Evolutionary conservation across 805 yeast species (phyloP), one percentile per base, ranked within the genome.

Genomic region (Candida succiphila): DNA sequence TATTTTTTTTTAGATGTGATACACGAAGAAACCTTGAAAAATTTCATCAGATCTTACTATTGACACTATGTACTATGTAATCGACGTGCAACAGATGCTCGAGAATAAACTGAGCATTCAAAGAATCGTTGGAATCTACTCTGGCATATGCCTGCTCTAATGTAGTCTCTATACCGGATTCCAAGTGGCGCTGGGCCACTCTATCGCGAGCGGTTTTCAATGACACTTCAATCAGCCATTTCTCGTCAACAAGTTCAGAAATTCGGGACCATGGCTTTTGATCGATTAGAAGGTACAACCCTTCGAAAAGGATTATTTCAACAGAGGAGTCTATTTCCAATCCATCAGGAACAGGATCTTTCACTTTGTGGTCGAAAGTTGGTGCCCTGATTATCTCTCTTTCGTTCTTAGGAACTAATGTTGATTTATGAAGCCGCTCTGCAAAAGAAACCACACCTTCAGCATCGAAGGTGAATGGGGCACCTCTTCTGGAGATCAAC

Each of bases 401-500:
- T 5, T 30, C 27, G 13, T 26, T 33, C 10, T 10, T 14, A 3
- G 39, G 23, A 5, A 4, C 22, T 10, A 10, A 4, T 17, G 27
- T 22, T 17, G 28, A 17, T 4, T 31, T 26, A n/a, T 33, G 25
- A 29, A 36, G 25, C 25, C 19, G 27, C 29, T 25, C 29, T 7
- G 48, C 45, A 42, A 54, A 41, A 2, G 39, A 44, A 17, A 61
- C 41, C 32, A 63, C 54, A 13, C 26, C 27, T 18, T 27, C 27
- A 5, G 58, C 52, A 36, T 67, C 54, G 40, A 67, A 66, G 4
- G 72, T 67, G 39, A 60, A 63, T n/a, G 70, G 70, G 2, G 72
- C 69, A 2, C 72, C 72, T 21, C 72, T 48, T 30, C 69, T 42
- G n/a, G 45, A 39, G n/a, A 63, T 29, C 5, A 69, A 68, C 30